Percentiles rank a stretch among this genome's conserved stretches.
Evolutionary conservation across 2,329 filamentous ascomycete genomes (phyloP).

Genomic region (Scedosporium aurantiacum): DNA sequence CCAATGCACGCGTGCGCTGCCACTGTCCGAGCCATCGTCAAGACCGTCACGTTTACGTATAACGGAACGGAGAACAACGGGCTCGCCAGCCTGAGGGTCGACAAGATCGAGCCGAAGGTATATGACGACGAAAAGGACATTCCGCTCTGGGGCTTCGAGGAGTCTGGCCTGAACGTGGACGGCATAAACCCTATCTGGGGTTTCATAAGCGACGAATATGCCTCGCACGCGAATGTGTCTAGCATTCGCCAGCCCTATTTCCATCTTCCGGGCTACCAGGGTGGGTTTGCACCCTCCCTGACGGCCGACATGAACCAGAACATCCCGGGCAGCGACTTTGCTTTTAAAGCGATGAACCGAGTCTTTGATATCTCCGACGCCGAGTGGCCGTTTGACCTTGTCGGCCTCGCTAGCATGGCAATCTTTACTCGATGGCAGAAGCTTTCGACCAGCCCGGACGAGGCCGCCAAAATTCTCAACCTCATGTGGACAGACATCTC

Average conservation of each 20-base stretch:
- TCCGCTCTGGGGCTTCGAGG: constrained; percentile 23
- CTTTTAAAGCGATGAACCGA: constrained; percentile 14
- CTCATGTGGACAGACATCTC: constrained; percentile 32
- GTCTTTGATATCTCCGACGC: constrained; percentile 11
- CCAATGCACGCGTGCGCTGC: constrained; percentile 33
- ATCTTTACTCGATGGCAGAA: constrained; percentile 29
- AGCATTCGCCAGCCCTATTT: not conserved
- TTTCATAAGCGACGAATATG: constrained; percentile 11
- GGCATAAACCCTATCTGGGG: constrained; percentile 14
- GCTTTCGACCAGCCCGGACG: constrained; percentile 16
- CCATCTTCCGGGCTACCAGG: not conserved
- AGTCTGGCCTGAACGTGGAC: constrained; percentile 10
- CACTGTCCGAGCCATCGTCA: constrained; percentile 29
- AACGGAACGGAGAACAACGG: constrained; percentile 22
- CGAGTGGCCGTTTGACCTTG: constrained; percentile 8
- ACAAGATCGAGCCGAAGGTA: constrained; percentile 22
- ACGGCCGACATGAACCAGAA: constrained; percentile 13
- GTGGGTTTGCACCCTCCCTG: not conserved
- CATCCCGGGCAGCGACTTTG: constrained; percentile 22
- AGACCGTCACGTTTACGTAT: constrained; percentile 29
- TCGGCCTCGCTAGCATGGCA: constrained; percentile 18
- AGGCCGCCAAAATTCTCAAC: constrained; percentile 25
- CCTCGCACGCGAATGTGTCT: constrained; percentile 9
- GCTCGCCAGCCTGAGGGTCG: constrained; percentile 22
- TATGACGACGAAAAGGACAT: constrained; percentile 19